A percentile compares a stretch with the other conserved stretches of the same genome.
Conservation (phyloP, 1,139 yeast species). For the Suhomyces bribrorum region DNA sequence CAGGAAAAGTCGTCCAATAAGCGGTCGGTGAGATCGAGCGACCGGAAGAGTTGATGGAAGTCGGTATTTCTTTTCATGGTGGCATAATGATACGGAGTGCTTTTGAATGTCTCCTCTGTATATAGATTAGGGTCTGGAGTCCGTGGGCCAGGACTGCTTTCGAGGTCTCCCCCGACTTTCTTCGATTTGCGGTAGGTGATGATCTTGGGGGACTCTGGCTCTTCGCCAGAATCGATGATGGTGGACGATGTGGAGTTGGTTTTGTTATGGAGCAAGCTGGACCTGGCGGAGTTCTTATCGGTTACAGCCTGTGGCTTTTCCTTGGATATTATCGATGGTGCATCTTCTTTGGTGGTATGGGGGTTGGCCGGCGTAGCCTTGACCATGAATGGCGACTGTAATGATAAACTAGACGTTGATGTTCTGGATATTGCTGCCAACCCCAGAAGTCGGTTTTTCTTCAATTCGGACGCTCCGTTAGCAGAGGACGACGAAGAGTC, state of each 20-base stretch:
- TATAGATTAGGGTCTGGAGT: constrained; percentile 34
- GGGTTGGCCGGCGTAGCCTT: constrained; percentile 63
- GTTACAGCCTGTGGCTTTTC: constrained; percentile 21
- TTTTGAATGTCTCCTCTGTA: constrained; percentile 38
- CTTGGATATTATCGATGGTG: constrained; percentile 41
- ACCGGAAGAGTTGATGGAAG: constrained; percentile 73
- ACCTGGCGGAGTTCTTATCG: constrained; percentile 3
- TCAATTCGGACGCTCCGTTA: constrained; percentile 1
- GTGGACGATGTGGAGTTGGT: constrained; percentile 3
- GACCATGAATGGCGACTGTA: constrained; percentile 39
- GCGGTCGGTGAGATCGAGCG: constrained; percentile 69
- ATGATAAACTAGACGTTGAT: constrained; percentile 31
- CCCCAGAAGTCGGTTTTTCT: constrained; percentile 8
- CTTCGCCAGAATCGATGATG: constrained; percentile 1
- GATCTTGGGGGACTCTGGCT: constrained; percentile 42
- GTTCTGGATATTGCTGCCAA: constrained; percentile 13
- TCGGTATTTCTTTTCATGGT: constrained; percentile 70
- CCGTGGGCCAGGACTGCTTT: constrained; percentile 20
- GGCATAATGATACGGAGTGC: constrained; percentile 54
- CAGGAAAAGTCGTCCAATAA: constrained; percentile 85
- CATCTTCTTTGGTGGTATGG: constrained; percentile 57
- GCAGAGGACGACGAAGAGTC: constrained; percentile 9
- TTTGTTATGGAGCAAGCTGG: constrained; percentile 14
- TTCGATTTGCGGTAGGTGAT: constrained; percentile 48
- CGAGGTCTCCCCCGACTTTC: constrained; percentile 30